Conservation (phyloP, 2,329 filamentous ascomycete genomes). For the Pseudocercospora macadamiae region DNA sequence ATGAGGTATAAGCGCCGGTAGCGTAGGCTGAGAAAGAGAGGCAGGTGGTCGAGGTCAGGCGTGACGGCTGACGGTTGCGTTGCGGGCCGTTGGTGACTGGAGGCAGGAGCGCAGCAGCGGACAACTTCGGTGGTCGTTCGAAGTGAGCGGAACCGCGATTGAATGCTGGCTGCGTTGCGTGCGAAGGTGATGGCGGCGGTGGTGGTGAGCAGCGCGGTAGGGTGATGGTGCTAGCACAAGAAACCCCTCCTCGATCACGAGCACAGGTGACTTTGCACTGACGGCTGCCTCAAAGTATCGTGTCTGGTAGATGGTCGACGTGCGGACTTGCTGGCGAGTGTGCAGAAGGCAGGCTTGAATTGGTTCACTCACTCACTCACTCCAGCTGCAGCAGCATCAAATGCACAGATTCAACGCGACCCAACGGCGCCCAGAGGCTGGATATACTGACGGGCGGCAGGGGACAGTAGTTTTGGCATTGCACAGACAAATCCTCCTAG, state of each 20-base stretch:
- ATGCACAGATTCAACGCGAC: constrained; percentile 6
- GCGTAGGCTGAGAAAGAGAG: background rate
- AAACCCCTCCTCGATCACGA: constrained; percentile 10
- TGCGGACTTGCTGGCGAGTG: background rate
- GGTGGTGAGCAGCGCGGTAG: background rate
- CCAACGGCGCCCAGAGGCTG: constrained; percentile 2
- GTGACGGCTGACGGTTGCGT: constrained; percentile 6
- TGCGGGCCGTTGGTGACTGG: constrained; percentile 5
- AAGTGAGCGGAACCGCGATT: background rate
- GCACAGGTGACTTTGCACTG: background rate
- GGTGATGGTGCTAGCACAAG: constrained; percentile 5
- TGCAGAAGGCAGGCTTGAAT: background rate
- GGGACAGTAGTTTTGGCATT: background rate
- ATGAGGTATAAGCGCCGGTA: background rate
- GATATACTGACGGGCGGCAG: background rate
- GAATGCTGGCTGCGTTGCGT: background rate
- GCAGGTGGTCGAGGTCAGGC: constrained; percentile 8
- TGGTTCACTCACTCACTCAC: background rate
- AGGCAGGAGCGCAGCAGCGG: constrained; percentile 2
- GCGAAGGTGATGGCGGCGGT: constrained; percentile 9
- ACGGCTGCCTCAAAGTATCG: background rate
- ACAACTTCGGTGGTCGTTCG: background rate
- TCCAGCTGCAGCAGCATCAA: background rate
- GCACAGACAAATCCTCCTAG: background rate
- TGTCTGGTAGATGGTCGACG: background rate